Evolutionary conservation across 2,329 filamentous ascomycete genomes (phyloP), one percentile per base, ranked within the genome.

Genomic region (Fusarium praegraminearum): DNA sequence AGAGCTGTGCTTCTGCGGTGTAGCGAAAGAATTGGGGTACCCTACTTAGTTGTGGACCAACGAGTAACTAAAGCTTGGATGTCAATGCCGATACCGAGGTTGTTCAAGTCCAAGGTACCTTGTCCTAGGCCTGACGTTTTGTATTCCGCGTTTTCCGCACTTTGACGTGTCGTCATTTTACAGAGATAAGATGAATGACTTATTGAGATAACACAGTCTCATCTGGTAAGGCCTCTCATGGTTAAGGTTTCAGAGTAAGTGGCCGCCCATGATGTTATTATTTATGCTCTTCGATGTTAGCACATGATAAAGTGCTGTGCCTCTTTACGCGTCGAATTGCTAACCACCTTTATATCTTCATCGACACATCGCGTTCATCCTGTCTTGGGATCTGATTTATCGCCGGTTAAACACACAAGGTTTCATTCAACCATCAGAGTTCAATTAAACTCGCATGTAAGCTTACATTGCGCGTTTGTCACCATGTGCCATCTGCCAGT

Each of bases 381-480:
- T 16, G 5, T 16, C 7, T 52, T 16, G 22, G 12, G n/a, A 18
- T 20, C 12, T 20, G 7, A 28, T 30, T 16, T 7, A 52, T 13
- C 1, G 7, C 16, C 15, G 7, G 2, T 18, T n/a, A 16, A 41
- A 41, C 9, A 18, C 15, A 20, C 28, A 15, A 28, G 24, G n/a
- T 28, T 41, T 41, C 24, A 22, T 41, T 20, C 8, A 36, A 12
- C n/a, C 11, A 40, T 28, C 13, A 51, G 26, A 40, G 24, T 40
- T 36, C 47, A 51, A 40, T 51, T 51, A 40, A 28, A 12, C 33
- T 51, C n/a, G 33, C 49, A 30, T 51, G n/a, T 52, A 20, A 52
- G 49, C 35, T 41, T 30, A 13, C 33, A 20, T 51, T 30, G 13
- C 35, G 24, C 12, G n/a, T 8, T 22, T 32, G n/a, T 20, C 13